Evolutionary conservation across 495 filamentous ascomycete species (phyloP), one percentile per base, ranked within the genome.

Genomic region (Daldinia concentrica): DNA sequence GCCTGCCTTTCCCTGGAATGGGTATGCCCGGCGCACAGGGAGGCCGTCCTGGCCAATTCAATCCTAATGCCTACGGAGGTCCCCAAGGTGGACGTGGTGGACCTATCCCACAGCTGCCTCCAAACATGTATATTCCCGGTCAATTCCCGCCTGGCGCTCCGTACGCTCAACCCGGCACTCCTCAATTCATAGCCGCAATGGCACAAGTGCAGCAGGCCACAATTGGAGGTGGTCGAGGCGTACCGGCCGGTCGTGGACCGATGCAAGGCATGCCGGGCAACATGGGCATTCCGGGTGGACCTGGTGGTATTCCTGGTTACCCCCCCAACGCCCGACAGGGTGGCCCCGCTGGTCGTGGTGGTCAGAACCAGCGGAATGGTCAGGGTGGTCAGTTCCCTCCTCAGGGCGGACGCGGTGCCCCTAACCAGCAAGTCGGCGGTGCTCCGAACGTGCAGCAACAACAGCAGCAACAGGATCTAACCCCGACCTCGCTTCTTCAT

Each of bases 1-100:
- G 90, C 64, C 89, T 97, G 85, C 89, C 92, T 43, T 98, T 96
- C 91, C 90, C 93, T 77, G 88, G 88, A 69, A 92, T 96, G 86
- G 90, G 88, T 72, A 91, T 98, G 80, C 90, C 93, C 63, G 86
- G 85, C 72, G 90, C 91, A 71, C 94, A 95, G 78, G 90, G 87
- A 71, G 91, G 90, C 77, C 92, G 93, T 75, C 91, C 92, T 64
- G 93, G 90, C 72, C 93, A 94, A 77, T 95, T 90, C 83, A 74
- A 76, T 56, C 91, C 92, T 67, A 89, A 85, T 73, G 88, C 86
- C 66, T 93, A 93, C 82, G 89, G 90, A 64, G 86, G 85, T 62
- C 92, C 94, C 81, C 91, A 93, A 80, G 92, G 91, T 77, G 92
- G 92, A 66, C 93, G 93, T 77, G 92, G 92, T 72, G 92, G 88